Evolutionary conservation across 148 eudicot species (phyloP).

Genomic region (Silene latifolia): DNA sequence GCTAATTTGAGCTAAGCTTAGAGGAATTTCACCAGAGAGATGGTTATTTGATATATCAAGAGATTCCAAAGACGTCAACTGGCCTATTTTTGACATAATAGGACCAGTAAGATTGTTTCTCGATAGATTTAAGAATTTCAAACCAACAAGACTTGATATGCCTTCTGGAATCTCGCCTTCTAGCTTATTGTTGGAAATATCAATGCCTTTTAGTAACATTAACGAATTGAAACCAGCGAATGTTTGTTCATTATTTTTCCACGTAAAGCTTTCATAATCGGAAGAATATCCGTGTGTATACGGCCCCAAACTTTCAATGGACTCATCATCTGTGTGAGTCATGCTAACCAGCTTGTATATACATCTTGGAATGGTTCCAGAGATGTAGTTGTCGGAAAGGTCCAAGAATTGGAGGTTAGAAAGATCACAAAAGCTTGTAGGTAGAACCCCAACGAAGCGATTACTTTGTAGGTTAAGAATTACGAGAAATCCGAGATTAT

Average conservation of each 20-base stretch:
- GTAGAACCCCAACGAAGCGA: slow-evolving; percentile 1
- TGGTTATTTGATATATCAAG: slow-evolving; percentile 7
- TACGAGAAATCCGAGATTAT: neutral
- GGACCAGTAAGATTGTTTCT: slow-evolving; percentile 11
- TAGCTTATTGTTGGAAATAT: slow-evolving; percentile 1
- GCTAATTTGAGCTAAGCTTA: neutral
- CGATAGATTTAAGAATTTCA: slow-evolving; percentile 11
- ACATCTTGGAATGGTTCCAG: slow-evolving; percentile 16
- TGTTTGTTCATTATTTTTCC: slow-evolving; percentile 4
- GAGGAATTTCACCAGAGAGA: slow-evolving; percentile 14
- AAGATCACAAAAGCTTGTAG: slow-evolving; percentile 20
- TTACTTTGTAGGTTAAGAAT: slow-evolving; percentile 13
- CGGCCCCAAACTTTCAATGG: neutral
- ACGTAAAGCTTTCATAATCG: neutral
- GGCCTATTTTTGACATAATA: slow-evolving; percentile 3
- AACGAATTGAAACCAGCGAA: neutral
- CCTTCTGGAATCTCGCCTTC: slow-evolving; percentile 9
- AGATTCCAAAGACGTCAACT: slow-evolving; percentile 2
- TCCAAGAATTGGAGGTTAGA: slow-evolving; percentile 14
- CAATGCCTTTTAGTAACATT: neutral
- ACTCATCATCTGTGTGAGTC: neutral
- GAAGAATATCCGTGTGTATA: neutral
- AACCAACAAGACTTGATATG: neutral
- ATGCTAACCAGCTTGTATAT: slow-evolving; percentile 3
- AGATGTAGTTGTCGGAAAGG: slow-evolving; percentile 10